A percentile compares a stretch with the other conserved stretches of the same genome.
These are phyloP conservation scores for Eragrostis tef DNA, from an alignment of 202 grass and related monocot genomes.

Conservation along the genomic window DNA sequence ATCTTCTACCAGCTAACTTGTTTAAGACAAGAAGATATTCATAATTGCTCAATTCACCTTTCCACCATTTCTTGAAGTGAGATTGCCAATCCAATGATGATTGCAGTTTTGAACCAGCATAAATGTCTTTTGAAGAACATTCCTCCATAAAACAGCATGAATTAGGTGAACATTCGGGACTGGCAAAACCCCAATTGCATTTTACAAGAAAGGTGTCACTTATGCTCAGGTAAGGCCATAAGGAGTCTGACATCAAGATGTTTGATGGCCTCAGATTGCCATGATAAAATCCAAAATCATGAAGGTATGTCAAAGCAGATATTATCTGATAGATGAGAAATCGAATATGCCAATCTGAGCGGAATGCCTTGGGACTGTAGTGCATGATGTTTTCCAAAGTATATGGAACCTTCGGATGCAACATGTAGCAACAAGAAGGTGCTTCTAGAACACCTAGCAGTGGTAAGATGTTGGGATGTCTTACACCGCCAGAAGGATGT, in stretches of 20 bases:
- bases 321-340: conserved; percentile 86
- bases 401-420: conserved; percentile 66
- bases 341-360: conserved; percentile 84
- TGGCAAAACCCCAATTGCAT: conserved; percentile 51
- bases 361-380: conserved; percentile 74
- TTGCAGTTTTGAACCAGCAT: conserved; percentile 57
- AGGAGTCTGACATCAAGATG: conserved; percentile 71
- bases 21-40: conserved; percentile 97
- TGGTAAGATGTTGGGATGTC: conserved; percentile 86
- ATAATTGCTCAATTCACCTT: conserved; percentile 86
- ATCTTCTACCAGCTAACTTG: conserved; percentile 89
- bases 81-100: conserved; percentile 68
- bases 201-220: conserved; percentile 64
- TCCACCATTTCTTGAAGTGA: conserved; percentile 80
- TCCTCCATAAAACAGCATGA: conserved; percentile 50
- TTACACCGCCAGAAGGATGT: conserved; percentile 56
- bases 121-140: conserved; percentile 67
- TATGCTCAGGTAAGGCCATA: conserved; percentile 80
- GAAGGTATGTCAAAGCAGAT: conserved; percentile 75
- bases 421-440: conserved; percentile 61
- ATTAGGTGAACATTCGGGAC: conserved; percentile 42
- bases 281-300: conserved; percentile 82
- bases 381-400: conserved; percentile 86
- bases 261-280: conserved; percentile 75
- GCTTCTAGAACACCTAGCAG: conserved; percentile 72